Conservation (phyloP, 202 grass and related monocot genomes). For the Saccharum hybrid region DNA sequence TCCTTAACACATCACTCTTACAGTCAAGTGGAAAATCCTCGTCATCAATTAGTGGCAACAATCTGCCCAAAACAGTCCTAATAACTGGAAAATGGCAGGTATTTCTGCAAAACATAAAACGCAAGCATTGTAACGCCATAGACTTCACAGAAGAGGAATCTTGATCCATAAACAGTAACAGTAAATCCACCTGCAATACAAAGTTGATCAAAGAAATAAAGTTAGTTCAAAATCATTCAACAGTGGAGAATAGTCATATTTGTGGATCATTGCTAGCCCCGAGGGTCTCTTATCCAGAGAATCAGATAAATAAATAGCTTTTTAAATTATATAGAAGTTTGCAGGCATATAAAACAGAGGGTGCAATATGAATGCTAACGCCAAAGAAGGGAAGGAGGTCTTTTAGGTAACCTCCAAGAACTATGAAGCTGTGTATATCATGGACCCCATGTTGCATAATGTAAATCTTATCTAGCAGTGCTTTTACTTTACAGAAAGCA, state of each 20-base stretch:
- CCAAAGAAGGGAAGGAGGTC: background rate
- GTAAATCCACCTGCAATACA: slow-evolving; percentile 70
- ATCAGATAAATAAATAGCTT: slow-evolving; percentile 1
- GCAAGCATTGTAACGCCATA: slow-evolving; percentile 66
- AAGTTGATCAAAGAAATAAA: slow-evolving; percentile 43
- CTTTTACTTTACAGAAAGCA: slow-evolving; percentile 15
- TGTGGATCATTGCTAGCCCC: background rate
- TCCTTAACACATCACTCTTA: slow-evolving; percentile 59
- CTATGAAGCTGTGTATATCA: background rate
- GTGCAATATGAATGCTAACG: background rate
- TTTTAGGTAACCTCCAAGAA: background rate
- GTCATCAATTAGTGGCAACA: slow-evolving; percentile 56
- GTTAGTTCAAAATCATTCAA: slow-evolving; percentile 34
- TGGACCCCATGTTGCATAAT: slow-evolving; percentile 10
- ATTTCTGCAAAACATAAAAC: slow-evolving; percentile 56
- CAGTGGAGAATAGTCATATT: slow-evolving; percentile 1
- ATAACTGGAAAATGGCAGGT: slow-evolving; percentile 49
- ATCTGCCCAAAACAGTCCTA: slow-evolving; percentile 48
- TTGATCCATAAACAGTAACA: slow-evolving; percentile 61
- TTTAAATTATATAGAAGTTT: slow-evolving; percentile 10
- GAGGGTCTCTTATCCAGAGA: background rate
- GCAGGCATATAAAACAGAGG: background rate
- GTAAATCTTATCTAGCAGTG: background rate
- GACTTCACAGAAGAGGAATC: slow-evolving; percentile 63
- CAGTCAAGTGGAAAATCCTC: slow-evolving; percentile 50